These are phyloP conservation scores for Globisporangium echinulatum DNA, from an alignment of 352 stramenopile genomes.

Conservation along the genomic window DNA sequence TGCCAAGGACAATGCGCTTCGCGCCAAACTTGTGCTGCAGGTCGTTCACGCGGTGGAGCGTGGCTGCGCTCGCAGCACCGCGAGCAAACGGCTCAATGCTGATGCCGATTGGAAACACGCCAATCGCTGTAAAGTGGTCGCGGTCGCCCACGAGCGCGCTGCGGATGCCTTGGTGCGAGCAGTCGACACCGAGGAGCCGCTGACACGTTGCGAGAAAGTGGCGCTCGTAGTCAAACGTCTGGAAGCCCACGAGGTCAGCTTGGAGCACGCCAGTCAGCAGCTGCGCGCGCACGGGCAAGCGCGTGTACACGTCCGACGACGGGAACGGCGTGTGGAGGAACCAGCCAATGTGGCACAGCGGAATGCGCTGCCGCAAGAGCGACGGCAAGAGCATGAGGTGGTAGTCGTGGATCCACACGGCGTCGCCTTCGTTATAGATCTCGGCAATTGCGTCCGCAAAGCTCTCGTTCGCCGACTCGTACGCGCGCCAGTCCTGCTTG, in stretches of 20 bases:
- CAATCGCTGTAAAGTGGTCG: conserved; percentile 85
- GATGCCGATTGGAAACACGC: conserved; percentile 85
- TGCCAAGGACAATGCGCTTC: conserved; percentile 78
- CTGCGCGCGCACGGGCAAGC: conserved; percentile 71
- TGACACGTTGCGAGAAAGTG: conserved; percentile 85
- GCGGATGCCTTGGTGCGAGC: conserved; percentile 69
- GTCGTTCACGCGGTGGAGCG: conserved; percentile 61
- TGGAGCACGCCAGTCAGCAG: conserved; percentile 74
- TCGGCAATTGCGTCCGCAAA: conserved; percentile 83
- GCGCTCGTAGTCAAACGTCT: conserved; percentile 88
- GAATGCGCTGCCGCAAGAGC: conserved; percentile 71
- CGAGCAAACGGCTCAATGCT: conserved; percentile 76
- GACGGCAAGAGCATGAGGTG: conserved; percentile 87
- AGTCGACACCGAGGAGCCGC: conserved; percentile 63
- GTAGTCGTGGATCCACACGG: conserved; percentile 89
- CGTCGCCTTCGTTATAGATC: conserved; percentile 86
- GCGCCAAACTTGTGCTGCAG: conserved; percentile 71
- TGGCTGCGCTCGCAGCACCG: conserved; percentile 42
- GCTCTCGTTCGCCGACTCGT: conserved; percentile 82
- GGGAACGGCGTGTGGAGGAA: conserved; percentile 88
- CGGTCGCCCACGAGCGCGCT: conserved; percentile 46
- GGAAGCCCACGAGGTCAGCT: conserved; percentile 80
- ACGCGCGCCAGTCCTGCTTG: conserved; percentile 84
- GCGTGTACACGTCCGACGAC: conserved; percentile 80
- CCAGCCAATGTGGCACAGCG: conserved; percentile 73